Conservation (phyloP, 768 basidiomycete species). For the Saitozyma podzolica region DNA sequence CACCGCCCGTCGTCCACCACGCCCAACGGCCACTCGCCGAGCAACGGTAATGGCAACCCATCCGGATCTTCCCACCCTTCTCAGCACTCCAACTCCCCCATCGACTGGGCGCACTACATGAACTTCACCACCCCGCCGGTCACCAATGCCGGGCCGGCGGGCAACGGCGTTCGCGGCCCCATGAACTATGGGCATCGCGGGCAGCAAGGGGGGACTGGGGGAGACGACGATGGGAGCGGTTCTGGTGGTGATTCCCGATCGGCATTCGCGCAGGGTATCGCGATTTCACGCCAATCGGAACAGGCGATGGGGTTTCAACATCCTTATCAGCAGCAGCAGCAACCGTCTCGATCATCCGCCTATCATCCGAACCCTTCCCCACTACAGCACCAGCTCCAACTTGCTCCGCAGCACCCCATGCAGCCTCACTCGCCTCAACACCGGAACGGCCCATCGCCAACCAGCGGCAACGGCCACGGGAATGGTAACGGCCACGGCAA, state of each 20-base stretch:
- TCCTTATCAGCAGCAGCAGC: slow-evolving; percentile 8
- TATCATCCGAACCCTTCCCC: too few species aligned
- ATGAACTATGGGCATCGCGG: background rate
- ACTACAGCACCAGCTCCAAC: background rate
- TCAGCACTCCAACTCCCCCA: slow-evolving; percentile 24
- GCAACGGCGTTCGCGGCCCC: slow-evolving; percentile 7
- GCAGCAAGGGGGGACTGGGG: slow-evolving; percentile 7
- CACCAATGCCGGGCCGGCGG: background rate
- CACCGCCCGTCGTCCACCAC: too few species aligned
- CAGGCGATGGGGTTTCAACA: slow-evolving; percentile 20
- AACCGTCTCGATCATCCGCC: background rate
- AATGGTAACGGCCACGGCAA: slow-evolving; percentile 4
- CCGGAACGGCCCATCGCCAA: background rate
- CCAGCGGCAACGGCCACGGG: background rate
- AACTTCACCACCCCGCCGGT: slow-evolving; percentile 43
- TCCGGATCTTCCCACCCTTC: background rate
- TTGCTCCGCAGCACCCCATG: background rate
- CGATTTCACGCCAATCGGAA: slow-evolving; percentile 14
- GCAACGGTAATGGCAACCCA: background rate
- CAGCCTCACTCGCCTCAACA: background rate
- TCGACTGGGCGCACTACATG: slow-evolving; percentile 44
- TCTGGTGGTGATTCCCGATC: slow-evolving; percentile 15
- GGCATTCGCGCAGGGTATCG: slow-evolving; percentile 41
- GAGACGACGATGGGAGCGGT: background rate
- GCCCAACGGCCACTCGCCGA: too few species aligned